Percentiles rank a stretch among this genome's conserved stretches.
Evolutionary conservation across 352 stramenopile species (phyloP).

Genomic region (Phytophthora nicotianae): DNA sequence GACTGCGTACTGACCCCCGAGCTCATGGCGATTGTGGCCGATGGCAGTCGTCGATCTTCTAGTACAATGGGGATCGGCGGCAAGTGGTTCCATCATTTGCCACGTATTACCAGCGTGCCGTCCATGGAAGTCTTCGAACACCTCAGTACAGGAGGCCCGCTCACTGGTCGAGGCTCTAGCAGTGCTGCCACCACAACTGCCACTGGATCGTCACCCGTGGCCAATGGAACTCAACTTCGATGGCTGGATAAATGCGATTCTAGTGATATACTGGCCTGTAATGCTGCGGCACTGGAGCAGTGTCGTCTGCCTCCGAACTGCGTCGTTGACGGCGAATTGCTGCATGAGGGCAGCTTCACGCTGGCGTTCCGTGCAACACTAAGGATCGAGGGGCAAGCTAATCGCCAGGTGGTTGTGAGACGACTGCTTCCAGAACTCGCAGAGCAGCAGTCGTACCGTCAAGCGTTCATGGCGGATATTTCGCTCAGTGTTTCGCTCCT

Average conservation of each 20-base stretch:
- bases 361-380: constrained; percentile 35
- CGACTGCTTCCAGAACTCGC: constrained; percentile 23
- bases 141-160: constrained; percentile 7
- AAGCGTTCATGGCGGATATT: constrained; percentile 48
- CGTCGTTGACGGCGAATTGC: constrained; percentile 29
- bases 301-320: constrained; percentile 31
- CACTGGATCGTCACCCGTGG: constrained; percentile 15
- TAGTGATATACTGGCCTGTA: constrained; percentile 20
- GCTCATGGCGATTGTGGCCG: constrained; percentile 36
- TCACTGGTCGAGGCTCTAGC: constrained; percentile 12
- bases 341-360: constrained; percentile 41
- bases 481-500: constrained; percentile 29
- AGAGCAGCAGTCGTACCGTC: constrained; percentile 30
- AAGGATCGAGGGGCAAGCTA: constrained; percentile 29
- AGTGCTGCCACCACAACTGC: constrained; percentile 26
- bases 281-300: constrained; percentile 30
- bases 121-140: constrained; percentile 40
- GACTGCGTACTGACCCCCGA: constrained; percentile 38
- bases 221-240: constrained; percentile 4
- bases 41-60: constrained; percentile 23
- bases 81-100: constrained; percentile 38
- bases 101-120: constrained; percentile 36
- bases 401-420: constrained; percentile 34
- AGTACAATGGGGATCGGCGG: constrained; percentile 5
- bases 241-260: constrained; percentile 30